Percentiles rank a stretch among this genome's conserved stretches.
Conservation (phyloP, 1,284 basidiomycete genomes). For the Pseudozyma flocculosa region DNA sequence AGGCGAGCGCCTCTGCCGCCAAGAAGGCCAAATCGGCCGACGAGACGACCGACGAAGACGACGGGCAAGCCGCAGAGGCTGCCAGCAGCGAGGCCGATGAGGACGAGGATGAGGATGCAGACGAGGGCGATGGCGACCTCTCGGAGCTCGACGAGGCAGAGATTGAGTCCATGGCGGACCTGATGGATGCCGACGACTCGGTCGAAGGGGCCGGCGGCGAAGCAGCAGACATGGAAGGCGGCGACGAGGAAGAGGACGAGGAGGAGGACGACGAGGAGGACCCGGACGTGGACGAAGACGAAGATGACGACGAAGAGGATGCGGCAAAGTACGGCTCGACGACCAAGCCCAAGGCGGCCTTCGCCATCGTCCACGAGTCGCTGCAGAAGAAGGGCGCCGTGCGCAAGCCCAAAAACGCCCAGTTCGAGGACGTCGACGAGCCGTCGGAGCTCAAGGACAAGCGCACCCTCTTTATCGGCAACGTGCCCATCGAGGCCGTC, state of each 20-base stretch:
- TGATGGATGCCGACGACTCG: constrained; percentile 23
- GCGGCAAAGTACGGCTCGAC: background rate
- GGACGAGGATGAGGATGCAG: constrained; percentile 24
- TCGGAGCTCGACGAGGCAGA: constrained; percentile 16
- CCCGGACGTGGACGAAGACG: constrained; percentile 43
- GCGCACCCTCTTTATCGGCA: constrained; percentile 91
- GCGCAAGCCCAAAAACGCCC: constrained; percentile 18
- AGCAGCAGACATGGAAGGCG: constrained; percentile 13
- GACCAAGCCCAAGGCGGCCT: background rate
- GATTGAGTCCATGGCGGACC: background rate
- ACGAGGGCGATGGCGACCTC: constrained; percentile 27
- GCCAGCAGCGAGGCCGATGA: too few species aligned
- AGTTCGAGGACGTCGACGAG: constrained; percentile 29
- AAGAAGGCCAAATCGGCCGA: constrained; percentile 25
- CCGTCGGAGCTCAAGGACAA: constrained; percentile 63
- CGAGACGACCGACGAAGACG: constrained; percentile 5
- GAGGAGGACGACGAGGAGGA: constrained; percentile 27
- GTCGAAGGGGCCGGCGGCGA: constrained; percentile 19
- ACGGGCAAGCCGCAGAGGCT: too few species aligned
- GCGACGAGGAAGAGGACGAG: constrained; percentile 20
- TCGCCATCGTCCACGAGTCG: constrained; percentile 5
- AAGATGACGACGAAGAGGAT: constrained; percentile 61
- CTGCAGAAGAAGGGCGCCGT: constrained; percentile 17
- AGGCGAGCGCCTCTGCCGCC: constrained; percentile 11
- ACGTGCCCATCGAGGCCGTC: constrained; percentile 74